Percentiles rank a stretch among this genome's conserved stretches.
Evolutionary conservation across 78 protist genomes (phyloP).

Genomic region (Monocercomonoides exilis): DNA sequence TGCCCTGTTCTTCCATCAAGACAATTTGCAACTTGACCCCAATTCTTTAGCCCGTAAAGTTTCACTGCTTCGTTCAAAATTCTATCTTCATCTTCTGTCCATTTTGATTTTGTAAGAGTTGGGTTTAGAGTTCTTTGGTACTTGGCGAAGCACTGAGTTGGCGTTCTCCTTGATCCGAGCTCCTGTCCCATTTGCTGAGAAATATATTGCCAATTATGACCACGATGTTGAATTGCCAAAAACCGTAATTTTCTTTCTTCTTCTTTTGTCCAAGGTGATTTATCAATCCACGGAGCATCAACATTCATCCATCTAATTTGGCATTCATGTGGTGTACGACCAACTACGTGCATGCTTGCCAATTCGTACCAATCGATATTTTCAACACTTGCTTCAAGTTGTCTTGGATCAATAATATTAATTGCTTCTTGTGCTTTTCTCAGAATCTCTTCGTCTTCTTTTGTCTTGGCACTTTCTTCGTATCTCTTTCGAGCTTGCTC

Average conservation of each 20-base stretch:
- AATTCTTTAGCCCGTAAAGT: slow-evolving; percentile 28
- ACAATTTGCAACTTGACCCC: slow-evolving; percentile 21
- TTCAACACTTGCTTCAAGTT: not conserved
- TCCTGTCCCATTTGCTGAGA: not conserved
- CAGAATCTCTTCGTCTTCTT: not conserved
- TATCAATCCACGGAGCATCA: slow-evolving; percentile 21
- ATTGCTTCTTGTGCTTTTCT: not conserved
- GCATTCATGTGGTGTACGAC: slow-evolving; percentile 30
- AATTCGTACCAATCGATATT: slow-evolving; percentile 26
- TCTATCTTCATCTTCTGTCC: slow-evolving; percentile 16
- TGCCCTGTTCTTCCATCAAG: slow-evolving; percentile 31
- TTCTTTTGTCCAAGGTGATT: slow-evolving; percentile 10
- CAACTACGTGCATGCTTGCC: not conserved
- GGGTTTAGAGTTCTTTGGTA: slow-evolving; percentile 10
- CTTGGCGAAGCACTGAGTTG: not conserved
- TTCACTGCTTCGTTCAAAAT: slow-evolving; percentile 12
- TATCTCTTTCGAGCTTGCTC: not conserved
- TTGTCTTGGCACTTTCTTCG: not conserved
- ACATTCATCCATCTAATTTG: slow-evolving; percentile 28
- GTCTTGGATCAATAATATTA: not conserved
- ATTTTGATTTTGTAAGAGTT: not conserved
- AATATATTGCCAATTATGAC: slow-evolving; percentile 11
- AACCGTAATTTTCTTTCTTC: slow-evolving; percentile 11
- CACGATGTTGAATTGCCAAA: not conserved
- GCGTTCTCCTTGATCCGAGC: slow-evolving; percentile 4